Evolutionary conservation across 257 asterid species (phyloP).

Genomic region (Przewalskia tangutica): DNA sequence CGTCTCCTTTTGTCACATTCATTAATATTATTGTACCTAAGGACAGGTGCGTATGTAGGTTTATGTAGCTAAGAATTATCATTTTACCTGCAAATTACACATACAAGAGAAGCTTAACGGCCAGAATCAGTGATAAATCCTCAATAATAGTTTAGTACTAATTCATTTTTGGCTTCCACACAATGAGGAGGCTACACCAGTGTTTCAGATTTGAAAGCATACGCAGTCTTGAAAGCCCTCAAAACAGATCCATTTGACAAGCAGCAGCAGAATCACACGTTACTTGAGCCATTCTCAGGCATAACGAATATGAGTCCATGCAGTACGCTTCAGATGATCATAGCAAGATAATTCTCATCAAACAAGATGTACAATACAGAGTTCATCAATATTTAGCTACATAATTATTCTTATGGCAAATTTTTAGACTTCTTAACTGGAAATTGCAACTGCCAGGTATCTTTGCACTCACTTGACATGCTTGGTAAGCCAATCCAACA

Average conservation of each 20-base stretch:
- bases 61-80: not conserved
- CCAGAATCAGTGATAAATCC: not conserved
- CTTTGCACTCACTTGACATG: slow-evolving; percentile 19
- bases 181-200: not conserved
- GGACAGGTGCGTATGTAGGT: not conserved
- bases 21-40: not conserved
- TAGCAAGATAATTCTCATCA: not conserved
- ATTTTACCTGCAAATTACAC: not conserved
- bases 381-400: not conserved
- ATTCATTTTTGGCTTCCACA: not conserved
- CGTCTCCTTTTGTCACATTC: not conserved
- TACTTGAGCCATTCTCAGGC: not conserved
- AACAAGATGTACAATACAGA: not conserved
- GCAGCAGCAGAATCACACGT: not conserved
- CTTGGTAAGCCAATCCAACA: slow-evolving; percentile 42
- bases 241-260: not conserved
- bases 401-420: not conserved
- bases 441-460: not conserved
- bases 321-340: not conserved
- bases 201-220: too few species aligned
- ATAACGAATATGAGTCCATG: not conserved
- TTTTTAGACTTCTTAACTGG: not conserved
- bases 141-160: not conserved
- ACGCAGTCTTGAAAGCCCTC: too few species aligned
- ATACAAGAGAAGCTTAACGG: not conserved